Percentiles rank a stretch among this genome's conserved stretches.
Conservation (phyloP, 106 monocot genomes). For the Dioscorea zingiberensis region DNA sequence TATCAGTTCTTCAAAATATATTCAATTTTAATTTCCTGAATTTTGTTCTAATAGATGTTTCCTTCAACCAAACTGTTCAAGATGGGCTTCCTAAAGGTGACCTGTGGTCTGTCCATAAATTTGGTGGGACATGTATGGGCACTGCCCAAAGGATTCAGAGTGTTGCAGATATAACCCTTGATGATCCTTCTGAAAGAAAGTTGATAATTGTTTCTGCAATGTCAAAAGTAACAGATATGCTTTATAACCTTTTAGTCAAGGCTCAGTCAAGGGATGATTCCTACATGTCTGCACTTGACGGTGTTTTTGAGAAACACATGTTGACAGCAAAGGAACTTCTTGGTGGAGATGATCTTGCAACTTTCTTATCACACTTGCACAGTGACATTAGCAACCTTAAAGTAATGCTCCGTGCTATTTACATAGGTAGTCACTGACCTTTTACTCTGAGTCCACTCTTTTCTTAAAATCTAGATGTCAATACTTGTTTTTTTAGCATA, state of each 20-base stretch:
- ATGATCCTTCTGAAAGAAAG: conserved; percentile 82
- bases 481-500: no score
- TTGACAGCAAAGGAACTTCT: conserved; percentile 78
- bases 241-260: conserved; percentile 80
- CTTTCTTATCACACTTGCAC: conserved; percentile 69
- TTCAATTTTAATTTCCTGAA: background rate
- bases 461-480: background rate
- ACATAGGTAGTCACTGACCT: conserved; percentile 53
- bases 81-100: conserved; percentile 57
- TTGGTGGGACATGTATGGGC: conserved; percentile 98
- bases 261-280: conserved; percentile 91
- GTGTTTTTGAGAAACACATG: conserved; percentile 86
- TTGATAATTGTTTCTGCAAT: conserved; percentile 95
- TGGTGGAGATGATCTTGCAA: conserved; percentile 66
- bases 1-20: background rate
- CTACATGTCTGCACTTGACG: conserved; percentile 61
- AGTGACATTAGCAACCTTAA: conserved; percentile 86
- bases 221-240: conserved; percentile 99
- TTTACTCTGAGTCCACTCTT: background rate
- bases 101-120: conserved; percentile 98
- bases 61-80: conserved; percentile 38
- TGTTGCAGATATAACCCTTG: conserved; percentile 67
- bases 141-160: conserved; percentile 68
- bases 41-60: conserved; percentile 42
- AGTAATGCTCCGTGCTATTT: conserved; percentile 92